phyloP scores from a whole-genome alignment of 2,329 filamentous ascomycete genomes.

The Periconia sp. region DNA sequence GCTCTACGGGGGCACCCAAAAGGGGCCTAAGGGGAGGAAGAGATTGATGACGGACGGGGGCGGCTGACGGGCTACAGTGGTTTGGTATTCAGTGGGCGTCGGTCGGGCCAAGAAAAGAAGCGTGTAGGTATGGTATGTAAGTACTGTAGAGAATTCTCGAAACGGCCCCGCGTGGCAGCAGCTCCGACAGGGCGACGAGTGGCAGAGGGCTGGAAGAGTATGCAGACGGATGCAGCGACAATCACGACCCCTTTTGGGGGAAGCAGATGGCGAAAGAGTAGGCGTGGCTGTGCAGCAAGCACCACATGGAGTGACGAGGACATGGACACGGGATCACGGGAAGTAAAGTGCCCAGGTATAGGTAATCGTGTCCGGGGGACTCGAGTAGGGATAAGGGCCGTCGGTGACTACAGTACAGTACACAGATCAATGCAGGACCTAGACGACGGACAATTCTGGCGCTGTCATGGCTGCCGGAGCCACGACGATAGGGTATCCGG shows the following conservation, averaged over 20 bases:
- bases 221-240: conserved; percentile 29
- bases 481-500: too few relatives aligned
- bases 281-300: conserved; percentile 38
- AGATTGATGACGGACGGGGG: neutral
- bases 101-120: neutral
- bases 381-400: neutral
- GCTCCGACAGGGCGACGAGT: conserved; percentile 10
- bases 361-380: conserved; percentile 15
- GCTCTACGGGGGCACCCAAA: too few relatives aligned
- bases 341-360: too few relatives aligned
- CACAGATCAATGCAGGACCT: too few relatives aligned
- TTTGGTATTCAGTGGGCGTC: neutral
- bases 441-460: too few relatives aligned
- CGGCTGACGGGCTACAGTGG: too few relatives aligned
- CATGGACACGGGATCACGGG: conserved; percentile 19
- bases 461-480: too few relatives aligned
- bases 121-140: too few relatives aligned
- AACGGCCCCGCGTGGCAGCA: conserved; percentile 22
- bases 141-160: too few relatives aligned
- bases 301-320: conserved; percentile 20
- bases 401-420: too few relatives aligned
- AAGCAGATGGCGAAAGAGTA: conserved; percentile 30
- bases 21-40: too few relatives aligned
- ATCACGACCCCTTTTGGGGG: conserved; percentile 32
- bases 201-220: conserved; percentile 17